A percentile compares a stretch with the other conserved stretches of the same genome.
phyloP scores from a whole-genome alignment of 345 rosid genomes.

The Citropsis articulata region DNA sequence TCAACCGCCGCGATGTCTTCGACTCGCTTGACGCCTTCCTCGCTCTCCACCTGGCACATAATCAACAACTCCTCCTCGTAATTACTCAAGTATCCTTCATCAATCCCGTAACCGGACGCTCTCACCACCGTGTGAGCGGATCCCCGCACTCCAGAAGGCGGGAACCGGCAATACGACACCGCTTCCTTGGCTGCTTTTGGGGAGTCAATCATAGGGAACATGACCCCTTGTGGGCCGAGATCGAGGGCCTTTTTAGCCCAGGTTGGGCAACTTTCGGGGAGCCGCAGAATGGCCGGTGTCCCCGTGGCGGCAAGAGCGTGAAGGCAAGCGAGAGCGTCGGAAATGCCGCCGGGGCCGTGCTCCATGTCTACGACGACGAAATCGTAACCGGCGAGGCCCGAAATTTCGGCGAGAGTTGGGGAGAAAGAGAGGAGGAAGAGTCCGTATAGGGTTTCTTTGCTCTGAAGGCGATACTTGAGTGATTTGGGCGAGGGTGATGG shows the following conservation, averaged over 20 bases:
- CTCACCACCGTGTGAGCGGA: conserved; percentile 83
- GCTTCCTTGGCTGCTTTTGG: conserved; percentile 61
- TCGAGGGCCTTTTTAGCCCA: conserved; percentile 95
- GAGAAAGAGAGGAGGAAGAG: conserved; percentile 81
- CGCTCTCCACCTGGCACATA: conserved; percentile 92
- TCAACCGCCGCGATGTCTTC: conserved; percentile 78
- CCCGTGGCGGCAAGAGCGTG: conserved; percentile 59
- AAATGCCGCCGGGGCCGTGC: conserved; percentile 87
- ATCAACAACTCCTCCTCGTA: conserved; percentile 68
- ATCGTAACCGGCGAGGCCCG: conserved; percentile 78
- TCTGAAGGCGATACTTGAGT: conserved; percentile 71
- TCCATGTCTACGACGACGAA: conserved; percentile 93
- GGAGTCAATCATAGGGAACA: conserved; percentile 90
- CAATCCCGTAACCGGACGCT: conserved; percentile 77
- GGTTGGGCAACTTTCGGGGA: conserved; percentile 63
- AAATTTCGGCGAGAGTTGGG: conserved; percentile 90
- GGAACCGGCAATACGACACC: conserved; percentile 79
- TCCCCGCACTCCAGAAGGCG: conserved; percentile 79
- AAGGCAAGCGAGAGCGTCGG: conserved; percentile 64
- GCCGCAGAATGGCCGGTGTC: conserved; percentile 67
- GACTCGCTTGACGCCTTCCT: conserved; percentile 56
- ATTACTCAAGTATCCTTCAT: conserved; percentile 70
- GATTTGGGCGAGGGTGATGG: conserved; percentile 18
- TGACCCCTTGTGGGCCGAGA: conserved; percentile 86
- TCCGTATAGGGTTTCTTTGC: conserved; percentile 78